phyloP scores from a whole-genome alignment of 352 stramenopile genomes.

The Globisporangium yorkense region DNA sequence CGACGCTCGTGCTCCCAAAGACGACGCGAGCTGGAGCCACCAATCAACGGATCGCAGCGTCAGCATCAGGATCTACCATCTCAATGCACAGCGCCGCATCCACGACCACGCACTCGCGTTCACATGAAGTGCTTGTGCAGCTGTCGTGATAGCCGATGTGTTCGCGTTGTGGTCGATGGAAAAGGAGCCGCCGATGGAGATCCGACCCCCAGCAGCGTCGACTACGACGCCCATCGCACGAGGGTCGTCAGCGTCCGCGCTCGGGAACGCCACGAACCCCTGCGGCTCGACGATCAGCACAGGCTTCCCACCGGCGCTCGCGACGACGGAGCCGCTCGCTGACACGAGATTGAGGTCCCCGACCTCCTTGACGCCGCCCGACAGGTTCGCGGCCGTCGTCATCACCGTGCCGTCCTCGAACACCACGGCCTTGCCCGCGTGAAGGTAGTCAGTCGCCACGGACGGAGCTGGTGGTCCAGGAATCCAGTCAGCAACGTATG shows the following conservation, averaged over 20 bases:
- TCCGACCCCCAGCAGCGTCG: slow-evolving; percentile 25
- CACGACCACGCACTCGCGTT: slow-evolving; percentile 29
- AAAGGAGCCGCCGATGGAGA: slow-evolving; percentile 38
- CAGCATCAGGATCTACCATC: background rate
- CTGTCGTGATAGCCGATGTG: slow-evolving; percentile 29
- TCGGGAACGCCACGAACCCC: slow-evolving; percentile 42
- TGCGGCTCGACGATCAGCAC: slow-evolving; percentile 49
- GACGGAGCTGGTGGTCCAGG: slow-evolving; percentile 31
- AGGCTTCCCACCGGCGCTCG: slow-evolving; percentile 55
- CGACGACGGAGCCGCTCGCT: slow-evolving; percentile 48
- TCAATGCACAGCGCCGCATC: background rate
- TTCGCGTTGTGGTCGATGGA: slow-evolving; percentile 40
- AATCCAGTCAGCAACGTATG: background rate
- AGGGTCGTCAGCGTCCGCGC: slow-evolving; percentile 39
- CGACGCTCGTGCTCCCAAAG: slow-evolving; percentile 13
- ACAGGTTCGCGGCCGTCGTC: slow-evolving; percentile 74
- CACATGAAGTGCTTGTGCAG: slow-evolving; percentile 31
- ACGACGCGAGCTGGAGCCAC: slow-evolving; percentile 10
- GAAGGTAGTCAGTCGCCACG: slow-evolving; percentile 60
- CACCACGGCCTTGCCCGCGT: slow-evolving; percentile 50
- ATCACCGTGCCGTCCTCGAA: slow-evolving; percentile 76
- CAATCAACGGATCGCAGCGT: background rate
- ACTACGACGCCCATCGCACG: slow-evolving; percentile 40
- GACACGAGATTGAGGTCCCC: slow-evolving; percentile 76
- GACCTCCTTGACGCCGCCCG: slow-evolving; percentile 65